phyloP scores from a whole-genome alignment of 495 filamentous ascomycete species.

The Penicillium crystallinum region DNA sequence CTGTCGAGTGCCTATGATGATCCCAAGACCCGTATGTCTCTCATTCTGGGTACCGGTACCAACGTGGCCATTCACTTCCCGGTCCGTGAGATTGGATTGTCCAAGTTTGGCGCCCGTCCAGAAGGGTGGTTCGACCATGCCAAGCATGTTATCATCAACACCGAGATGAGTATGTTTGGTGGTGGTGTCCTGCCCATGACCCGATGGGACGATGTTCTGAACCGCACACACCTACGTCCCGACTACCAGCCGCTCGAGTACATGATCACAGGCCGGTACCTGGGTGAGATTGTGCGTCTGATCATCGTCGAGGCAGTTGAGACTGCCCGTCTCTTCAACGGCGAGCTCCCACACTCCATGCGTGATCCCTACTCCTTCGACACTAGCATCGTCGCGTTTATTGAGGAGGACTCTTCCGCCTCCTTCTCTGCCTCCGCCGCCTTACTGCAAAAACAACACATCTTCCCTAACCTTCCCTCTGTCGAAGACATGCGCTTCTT shows the following conservation, averaged over 20 bases:
- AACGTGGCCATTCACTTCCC: slow-evolving; percentile 75
- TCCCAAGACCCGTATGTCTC: slow-evolving; percentile 60
- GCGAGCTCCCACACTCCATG: slow-evolving; percentile 56
- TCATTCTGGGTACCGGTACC: slow-evolving; percentile 81
- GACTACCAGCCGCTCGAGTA: slow-evolving; percentile 90
- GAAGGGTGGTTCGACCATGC: slow-evolving; percentile 45
- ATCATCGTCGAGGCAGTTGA: slow-evolving; percentile 66
- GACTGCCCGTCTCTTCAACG: slow-evolving; percentile 43
- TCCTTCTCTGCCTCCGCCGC: slow-evolving; percentile 41
- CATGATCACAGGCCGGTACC: slow-evolving; percentile 79
- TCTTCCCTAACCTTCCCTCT: slow-evolving; percentile 38
- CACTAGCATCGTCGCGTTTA: slow-evolving; percentile 61
- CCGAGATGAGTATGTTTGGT: slow-evolving; percentile 84
- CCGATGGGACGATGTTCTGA: slow-evolving; percentile 69
- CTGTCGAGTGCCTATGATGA: slow-evolving; percentile 71
- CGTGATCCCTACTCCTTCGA: slow-evolving; percentile 59
- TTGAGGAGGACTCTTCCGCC: slow-evolving; percentile 46
- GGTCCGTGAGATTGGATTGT: slow-evolving; percentile 56
- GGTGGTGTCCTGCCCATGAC: slow-evolving; percentile 62
- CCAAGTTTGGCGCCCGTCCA: slow-evolving; percentile 50
- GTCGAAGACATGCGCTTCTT: slow-evolving; percentile 53
- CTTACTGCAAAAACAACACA: slow-evolving; percentile 49
- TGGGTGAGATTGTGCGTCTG: slow-evolving; percentile 77
- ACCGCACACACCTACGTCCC: slow-evolving; percentile 62
- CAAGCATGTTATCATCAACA: slow-evolving; percentile 73